These are phyloP conservation scores for Tetrapisispora nanseiensis DNA, from an alignment of 805 yeast genomes.

Conservation along the genomic window DNA sequence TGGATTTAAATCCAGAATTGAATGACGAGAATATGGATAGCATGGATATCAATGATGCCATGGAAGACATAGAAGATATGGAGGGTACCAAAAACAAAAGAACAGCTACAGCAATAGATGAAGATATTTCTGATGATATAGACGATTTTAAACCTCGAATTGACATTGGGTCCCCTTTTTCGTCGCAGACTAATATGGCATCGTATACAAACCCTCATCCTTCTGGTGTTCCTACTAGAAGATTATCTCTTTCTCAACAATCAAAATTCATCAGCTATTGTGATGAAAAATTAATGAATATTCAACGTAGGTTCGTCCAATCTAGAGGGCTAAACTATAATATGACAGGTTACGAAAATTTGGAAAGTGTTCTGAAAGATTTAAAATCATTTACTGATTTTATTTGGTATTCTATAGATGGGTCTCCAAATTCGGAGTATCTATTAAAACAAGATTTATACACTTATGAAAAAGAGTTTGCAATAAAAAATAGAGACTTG, in stretches of 20 bases:
- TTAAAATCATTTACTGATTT: slow-evolving; percentile 42
- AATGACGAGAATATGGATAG: slow-evolving; percentile 5
- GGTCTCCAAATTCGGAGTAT: slow-evolving; percentile 24
- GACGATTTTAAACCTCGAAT: slow-evolving; percentile 26
- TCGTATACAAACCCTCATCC: background rate
- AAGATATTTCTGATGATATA: slow-evolving; percentile 17
- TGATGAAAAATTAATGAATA: slow-evolving; percentile 42
- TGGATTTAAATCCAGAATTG: slow-evolving; percentile 19
- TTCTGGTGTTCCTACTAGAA: slow-evolving; percentile 10
- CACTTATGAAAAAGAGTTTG: background rate
- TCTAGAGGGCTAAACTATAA: slow-evolving; percentile 30
- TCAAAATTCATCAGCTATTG: slow-evolving; percentile 44
- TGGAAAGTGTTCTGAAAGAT: slow-evolving; percentile 35
- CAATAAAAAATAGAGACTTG: background rate
- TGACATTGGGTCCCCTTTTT: slow-evolving; percentile 25
- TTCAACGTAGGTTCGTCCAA: slow-evolving; percentile 46
- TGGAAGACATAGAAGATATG: too few species aligned
- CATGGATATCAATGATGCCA: background rate
- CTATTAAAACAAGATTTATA: slow-evolving; percentile 8
- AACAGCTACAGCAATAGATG: slow-evolving; percentile 1
- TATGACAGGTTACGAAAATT: slow-evolving; percentile 22
- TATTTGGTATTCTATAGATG: slow-evolving; percentile 51
- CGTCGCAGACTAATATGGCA: slow-evolving; percentile 13
- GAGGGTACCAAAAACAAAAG: background rate
- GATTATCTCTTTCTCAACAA: slow-evolving; percentile 42